Evolutionary conservation across 441 rosid genomes (phyloP), one percentile per base, ranked within the genome.

Genomic region (Syzygium syzygioides): DNA sequence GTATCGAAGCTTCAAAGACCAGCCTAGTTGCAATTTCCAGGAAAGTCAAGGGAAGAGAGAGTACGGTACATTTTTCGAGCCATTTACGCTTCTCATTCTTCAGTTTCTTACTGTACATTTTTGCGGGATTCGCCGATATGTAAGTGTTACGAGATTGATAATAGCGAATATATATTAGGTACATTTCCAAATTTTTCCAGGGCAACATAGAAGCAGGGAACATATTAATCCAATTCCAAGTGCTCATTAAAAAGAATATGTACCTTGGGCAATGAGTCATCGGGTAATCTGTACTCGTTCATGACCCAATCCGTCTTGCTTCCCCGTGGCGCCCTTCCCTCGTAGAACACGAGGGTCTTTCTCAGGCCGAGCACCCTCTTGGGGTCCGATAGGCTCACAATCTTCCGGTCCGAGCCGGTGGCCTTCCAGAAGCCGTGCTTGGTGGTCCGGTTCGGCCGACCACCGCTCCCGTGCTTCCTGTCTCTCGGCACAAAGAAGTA

Each of bases 231-330:
- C 37, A 53, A 53, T 85, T 53, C 41, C 86, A 85, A 8, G 56
- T 3, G 37, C 30, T 18, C 26, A n/a, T 23, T 10, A 53, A 4
- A 32, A 30, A 64, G 68, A 14, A 15, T 37, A 30, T 59, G 28
- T 93, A 96, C 99, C 99, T 96, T 96, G 26, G 96, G 95, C 89
- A 91, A 86, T 80, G 94, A 91, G 66, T 90, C 90, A 89, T 98
- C 99, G 32, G 99, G 99, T 57, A 98, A 92, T 10, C 99, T 96
- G 87, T 93, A 98, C 92, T 98, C 99, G 86, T 96, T 98, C 99
- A 98, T 98, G 83, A 98, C 94, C 99, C 99, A 98, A 88, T 98
- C 99, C 57, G 99, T 97, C 90, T 94, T 98, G 91, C 37, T 80
- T 48, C 99, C 99, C 76, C 93, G 93, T 0, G 99, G 99, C 2